Evolutionary conservation across 2,329 filamentous ascomycete genomes (phyloP).

Genomic region (Neonectria ditissima): DNA sequence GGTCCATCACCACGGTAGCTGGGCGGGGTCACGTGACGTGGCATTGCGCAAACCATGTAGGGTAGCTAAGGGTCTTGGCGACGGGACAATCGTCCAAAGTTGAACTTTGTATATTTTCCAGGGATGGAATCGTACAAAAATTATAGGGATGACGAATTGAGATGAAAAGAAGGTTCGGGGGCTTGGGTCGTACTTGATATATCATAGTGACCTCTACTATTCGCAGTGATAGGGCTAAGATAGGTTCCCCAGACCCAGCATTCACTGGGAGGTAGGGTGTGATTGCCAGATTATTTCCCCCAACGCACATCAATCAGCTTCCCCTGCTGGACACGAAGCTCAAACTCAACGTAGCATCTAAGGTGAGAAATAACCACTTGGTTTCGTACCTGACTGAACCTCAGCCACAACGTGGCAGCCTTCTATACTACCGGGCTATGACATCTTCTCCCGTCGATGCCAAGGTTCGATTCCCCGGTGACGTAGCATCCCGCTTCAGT

Average conservation of each 20-base stretch:
- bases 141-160: not conserved
- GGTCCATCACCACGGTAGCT: conserved; percentile 41
- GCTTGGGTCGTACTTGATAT: not conserved
- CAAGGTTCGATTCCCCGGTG: conserved; percentile 33
- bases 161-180: not conserved
- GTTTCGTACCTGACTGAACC: not conserved
- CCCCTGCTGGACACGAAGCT: not conserved
- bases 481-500: conserved; percentile 31
- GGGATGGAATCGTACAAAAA: not conserved
- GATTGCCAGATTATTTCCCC: too few relatives aligned
- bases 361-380: too few relatives aligned
- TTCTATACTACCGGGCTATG: not conserved
- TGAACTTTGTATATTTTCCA: not conserved
- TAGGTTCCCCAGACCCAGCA: too few relatives aligned
- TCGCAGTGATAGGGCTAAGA: too few relatives aligned
- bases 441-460: not conserved
- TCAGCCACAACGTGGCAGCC: not conserved
- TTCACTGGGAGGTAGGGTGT: too few relatives aligned
- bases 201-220: not conserved
- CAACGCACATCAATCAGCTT: too few relatives aligned
- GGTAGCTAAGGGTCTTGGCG: not conserved
- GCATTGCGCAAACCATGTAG: not conserved
- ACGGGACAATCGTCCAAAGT: not conserved
- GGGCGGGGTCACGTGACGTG: conserved; percentile 35
- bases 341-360: not conserved